Conservation (phyloP, 192 early-diverging fungal species). For the Rhizophagus sp. region DNA sequence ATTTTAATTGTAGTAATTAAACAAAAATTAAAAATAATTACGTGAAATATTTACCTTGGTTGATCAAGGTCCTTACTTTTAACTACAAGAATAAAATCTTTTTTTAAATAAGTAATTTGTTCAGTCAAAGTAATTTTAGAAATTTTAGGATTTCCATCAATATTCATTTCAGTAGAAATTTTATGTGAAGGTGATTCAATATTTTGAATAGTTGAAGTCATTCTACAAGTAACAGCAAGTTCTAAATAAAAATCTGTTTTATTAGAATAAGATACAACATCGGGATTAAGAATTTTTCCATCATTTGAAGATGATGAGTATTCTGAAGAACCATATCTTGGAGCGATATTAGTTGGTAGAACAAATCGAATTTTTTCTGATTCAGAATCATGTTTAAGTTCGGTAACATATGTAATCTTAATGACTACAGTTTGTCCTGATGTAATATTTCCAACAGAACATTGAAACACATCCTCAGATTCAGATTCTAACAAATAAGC, state of each 20-base stretch:
- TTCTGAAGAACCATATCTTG: conserved; percentile 37
- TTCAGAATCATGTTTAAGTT: conserved; percentile 50
- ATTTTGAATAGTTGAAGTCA: conserved; percentile 33
- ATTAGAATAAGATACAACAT: neutral
- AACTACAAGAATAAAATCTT: conserved; percentile 34
- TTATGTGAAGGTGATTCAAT: conserved; percentile 51
- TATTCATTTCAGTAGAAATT: conserved; percentile 33
- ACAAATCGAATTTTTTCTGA: conserved; percentile 48
- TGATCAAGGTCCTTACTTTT: conserved; percentile 38
- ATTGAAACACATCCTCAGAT: conserved; percentile 43
- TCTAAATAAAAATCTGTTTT: conserved; percentile 12
- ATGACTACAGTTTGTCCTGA: conserved; percentile 37
- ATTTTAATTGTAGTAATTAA: neutral
- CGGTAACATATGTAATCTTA: conserved; percentile 48
- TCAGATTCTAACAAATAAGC: conserved; percentile 16
- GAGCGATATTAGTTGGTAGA: conserved; percentile 43
- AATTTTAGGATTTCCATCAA: conserved; percentile 27
- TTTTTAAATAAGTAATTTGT: conserved; percentile 36
- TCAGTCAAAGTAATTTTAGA: conserved; percentile 32
- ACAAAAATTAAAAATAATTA: neutral
- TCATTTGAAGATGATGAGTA: neutral
- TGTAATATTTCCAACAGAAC: conserved; percentile 49
- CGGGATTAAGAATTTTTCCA: conserved; percentile 1
- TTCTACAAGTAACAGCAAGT: conserved; percentile 33
- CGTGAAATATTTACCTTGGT: conserved; percentile 19